These are phyloP conservation scores for Beauveria caledonica DNA, from an alignment of 2,329 filamentous ascomycete species.

Conservation along the genomic window DNA sequence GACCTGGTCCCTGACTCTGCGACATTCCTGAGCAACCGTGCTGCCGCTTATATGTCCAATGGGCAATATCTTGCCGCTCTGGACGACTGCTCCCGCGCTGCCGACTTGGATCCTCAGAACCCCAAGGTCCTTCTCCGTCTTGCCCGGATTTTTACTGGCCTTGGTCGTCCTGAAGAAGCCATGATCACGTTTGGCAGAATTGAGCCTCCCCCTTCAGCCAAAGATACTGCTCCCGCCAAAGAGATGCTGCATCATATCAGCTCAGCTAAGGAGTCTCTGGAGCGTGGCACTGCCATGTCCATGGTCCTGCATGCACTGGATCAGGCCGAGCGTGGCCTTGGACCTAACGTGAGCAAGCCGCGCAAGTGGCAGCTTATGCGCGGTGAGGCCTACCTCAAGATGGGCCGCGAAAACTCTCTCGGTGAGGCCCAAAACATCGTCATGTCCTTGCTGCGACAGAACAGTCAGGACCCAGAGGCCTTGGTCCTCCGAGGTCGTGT, in stretches of 20 bases:
- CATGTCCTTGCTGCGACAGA: slow-evolving; percentile 75
- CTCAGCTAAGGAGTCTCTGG: slow-evolving; percentile 70
- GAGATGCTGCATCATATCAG: slow-evolving; percentile 77
- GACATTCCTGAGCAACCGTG: slow-evolving; percentile 90
- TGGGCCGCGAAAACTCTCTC: slow-evolving; percentile 80
- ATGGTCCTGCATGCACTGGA: slow-evolving; percentile 91
- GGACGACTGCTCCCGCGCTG: slow-evolving; percentile 76
- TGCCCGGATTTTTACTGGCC: slow-evolving; percentile 78
- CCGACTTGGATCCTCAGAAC: slow-evolving; percentile 77
- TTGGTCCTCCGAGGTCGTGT: slow-evolving; percentile 81
- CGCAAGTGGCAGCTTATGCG: slow-evolving; percentile 92
- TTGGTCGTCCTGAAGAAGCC: slow-evolving; percentile 83
- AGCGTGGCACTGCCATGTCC: slow-evolving; percentile 69
- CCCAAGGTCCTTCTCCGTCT: slow-evolving; percentile 81
- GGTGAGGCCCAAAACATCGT: slow-evolving; percentile 90
- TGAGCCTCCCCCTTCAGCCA: slow-evolving; percentile 69
- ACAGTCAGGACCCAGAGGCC: slow-evolving; percentile 89
- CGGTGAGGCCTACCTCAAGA: slow-evolving; percentile 85
- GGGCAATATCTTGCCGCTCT: slow-evolving; percentile 71
- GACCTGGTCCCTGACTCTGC: slow-evolving; percentile 77
- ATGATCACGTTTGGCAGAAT: slow-evolving; percentile 75
- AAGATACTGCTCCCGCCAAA: slow-evolving; percentile 75
- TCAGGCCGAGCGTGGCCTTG: slow-evolving; percentile 76
- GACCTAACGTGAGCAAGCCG: slow-evolving; percentile 65
- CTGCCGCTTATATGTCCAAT: slow-evolving; percentile 87